Evolutionary conservation across 768 basidiomycete genomes (phyloP).

Genomic region (Amanita molliuscula): DNA sequence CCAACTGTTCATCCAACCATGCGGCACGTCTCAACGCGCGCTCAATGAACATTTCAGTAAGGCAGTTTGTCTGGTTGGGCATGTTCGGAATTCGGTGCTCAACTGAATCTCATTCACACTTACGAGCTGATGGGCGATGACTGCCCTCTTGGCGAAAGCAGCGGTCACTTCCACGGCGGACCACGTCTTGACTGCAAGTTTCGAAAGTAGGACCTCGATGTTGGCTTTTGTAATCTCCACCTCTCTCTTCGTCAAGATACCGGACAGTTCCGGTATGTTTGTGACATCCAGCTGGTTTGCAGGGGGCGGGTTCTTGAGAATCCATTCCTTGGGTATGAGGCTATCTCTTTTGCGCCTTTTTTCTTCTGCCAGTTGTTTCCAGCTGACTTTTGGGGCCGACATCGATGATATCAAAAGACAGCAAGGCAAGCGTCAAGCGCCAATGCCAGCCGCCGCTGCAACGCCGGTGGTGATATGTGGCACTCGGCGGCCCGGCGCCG

Average conservation of each 20-base stretch:
- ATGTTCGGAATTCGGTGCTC: not conserved
- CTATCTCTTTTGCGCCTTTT: slow-evolving; percentile 44
- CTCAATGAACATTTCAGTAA: slow-evolving; percentile 79
- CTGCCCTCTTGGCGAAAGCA: slow-evolving; percentile 70
- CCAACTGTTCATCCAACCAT: slow-evolving; percentile 54
- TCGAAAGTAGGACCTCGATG: slow-evolving; percentile 36
- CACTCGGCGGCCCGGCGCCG: too few species aligned
- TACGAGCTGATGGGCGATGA: slow-evolving; percentile 72
- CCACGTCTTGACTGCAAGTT: slow-evolving; percentile 44
- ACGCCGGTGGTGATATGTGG: too few species aligned
- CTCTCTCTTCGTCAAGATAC: slow-evolving; percentile 44
- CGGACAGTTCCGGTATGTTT: slow-evolving; percentile 41
- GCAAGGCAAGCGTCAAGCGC: too few species aligned
- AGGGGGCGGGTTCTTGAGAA: slow-evolving; percentile 35
- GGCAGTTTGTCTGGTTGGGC: slow-evolving; percentile 53
- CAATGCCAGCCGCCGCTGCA: too few species aligned
- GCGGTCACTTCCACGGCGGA: slow-evolving; percentile 58
- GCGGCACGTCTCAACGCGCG: slow-evolving; percentile 53
- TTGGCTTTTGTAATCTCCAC: slow-evolving; percentile 35
- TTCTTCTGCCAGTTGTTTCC: slow-evolving; percentile 43
- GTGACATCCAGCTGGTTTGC: slow-evolving; percentile 41
- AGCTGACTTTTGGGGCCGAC: slow-evolving; percentile 18
- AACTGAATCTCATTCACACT: slow-evolving; percentile 12
- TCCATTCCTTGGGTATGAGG: slow-evolving; percentile 58
- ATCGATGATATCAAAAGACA: slow-evolving; percentile 9